These are phyloP conservation scores for Penicillium sp. DNA, from an alignment of 2,329 filamentous ascomycete species.

Conservation along the genomic window DNA sequence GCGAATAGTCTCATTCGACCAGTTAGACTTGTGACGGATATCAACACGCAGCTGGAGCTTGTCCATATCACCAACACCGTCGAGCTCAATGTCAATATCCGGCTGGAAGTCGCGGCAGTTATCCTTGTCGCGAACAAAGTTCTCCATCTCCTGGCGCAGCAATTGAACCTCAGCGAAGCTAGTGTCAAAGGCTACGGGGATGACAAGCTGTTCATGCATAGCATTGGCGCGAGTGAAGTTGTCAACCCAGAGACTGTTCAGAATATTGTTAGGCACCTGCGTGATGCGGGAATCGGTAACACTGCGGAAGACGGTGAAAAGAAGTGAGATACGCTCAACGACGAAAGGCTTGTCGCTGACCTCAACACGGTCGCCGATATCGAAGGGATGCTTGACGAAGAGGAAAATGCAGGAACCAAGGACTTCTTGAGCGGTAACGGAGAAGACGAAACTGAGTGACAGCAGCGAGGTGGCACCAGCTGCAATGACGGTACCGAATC, in stretches of 20 bases:
- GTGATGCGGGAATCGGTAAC: conserved; percentile 71
- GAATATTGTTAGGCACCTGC: conserved; percentile 79
- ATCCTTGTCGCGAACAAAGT: conserved; percentile 71
- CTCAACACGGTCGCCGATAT: conserved; percentile 89
- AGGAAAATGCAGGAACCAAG: conserved; percentile 98
- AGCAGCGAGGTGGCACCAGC: conserved; percentile 86
- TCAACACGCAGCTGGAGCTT: conserved; percentile 75
- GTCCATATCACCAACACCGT: conserved; percentile 72
- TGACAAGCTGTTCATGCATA: conserved; percentile 75
- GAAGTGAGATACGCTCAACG: conserved; percentile 86
- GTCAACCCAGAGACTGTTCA: conserved; percentile 91
- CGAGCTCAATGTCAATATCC: conserved; percentile 69
- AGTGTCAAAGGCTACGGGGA: conserved; percentile 79
- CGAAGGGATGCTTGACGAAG: conserved; percentile 96
- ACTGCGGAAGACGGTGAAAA: conserved; percentile 85
- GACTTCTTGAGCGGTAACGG: conserved; percentile 83
- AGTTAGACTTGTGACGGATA: conserved; percentile 87
- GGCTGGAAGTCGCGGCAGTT: conserved; percentile 86
- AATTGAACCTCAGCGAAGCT: conserved; percentile 81
- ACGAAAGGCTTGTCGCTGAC: conserved; percentile 60
- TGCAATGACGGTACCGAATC: conserved; percentile 73
- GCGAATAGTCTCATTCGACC: conserved; percentile 76
- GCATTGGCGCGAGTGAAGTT: conserved; percentile 84
- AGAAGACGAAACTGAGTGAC: conserved; percentile 93
- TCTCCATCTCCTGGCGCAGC: conserved; percentile 72